Conservation (phyloP, 805 yeast species). For the Metschnikowia hibisci region DNA sequence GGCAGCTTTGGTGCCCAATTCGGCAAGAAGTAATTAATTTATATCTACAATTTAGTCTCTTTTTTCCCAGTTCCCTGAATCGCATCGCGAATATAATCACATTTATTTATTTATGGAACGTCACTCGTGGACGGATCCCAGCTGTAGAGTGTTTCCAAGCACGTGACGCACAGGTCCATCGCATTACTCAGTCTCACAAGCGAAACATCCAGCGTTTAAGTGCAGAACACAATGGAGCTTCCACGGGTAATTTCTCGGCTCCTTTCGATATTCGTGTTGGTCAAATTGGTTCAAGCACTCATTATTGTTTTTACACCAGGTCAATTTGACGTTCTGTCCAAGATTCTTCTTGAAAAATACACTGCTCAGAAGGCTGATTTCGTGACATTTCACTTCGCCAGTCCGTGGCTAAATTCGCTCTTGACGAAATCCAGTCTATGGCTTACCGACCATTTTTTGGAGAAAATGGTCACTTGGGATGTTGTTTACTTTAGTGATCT, state of each 20-base stretch:
- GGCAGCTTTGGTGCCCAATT: slow-evolving; percentile 37
- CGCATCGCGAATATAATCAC: too few species aligned
- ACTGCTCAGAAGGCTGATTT: slow-evolving; percentile 7
- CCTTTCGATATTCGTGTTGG: slow-evolving; percentile 21
- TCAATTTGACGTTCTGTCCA: slow-evolving; percentile 49
- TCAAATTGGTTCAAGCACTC: slow-evolving; percentile 37
- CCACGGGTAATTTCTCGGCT: slow-evolving; percentile 1
- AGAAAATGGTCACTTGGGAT: slow-evolving; percentile 77
- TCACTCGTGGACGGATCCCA: too few species aligned
- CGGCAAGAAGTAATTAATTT: slow-evolving; percentile 32
- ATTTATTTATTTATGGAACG: too few species aligned
- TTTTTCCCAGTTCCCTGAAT: too few species aligned
- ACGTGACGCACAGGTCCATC: too few species aligned
- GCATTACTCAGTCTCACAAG: neutral
- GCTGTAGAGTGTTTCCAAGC: too few species aligned
- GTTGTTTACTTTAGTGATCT: slow-evolving; percentile 67
- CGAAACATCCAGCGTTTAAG: neutral
- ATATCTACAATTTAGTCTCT: neutral
- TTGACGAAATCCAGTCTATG: slow-evolving; percentile 1
- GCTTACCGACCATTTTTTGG: slow-evolving; percentile 27
- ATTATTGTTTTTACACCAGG: slow-evolving; percentile 39
- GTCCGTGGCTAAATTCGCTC: slow-evolving; percentile 2
- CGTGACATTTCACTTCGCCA: slow-evolving; percentile 9
- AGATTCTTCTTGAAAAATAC: slow-evolving; percentile 28
- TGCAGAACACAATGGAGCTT: neutral